A percentile compares a stretch with the other conserved stretches of the same genome.
These are phyloP conservation scores for Xylaria sp. DNA, from an alignment of 495 filamentous ascomycete genomes.

Conservation along the genomic window DNA sequence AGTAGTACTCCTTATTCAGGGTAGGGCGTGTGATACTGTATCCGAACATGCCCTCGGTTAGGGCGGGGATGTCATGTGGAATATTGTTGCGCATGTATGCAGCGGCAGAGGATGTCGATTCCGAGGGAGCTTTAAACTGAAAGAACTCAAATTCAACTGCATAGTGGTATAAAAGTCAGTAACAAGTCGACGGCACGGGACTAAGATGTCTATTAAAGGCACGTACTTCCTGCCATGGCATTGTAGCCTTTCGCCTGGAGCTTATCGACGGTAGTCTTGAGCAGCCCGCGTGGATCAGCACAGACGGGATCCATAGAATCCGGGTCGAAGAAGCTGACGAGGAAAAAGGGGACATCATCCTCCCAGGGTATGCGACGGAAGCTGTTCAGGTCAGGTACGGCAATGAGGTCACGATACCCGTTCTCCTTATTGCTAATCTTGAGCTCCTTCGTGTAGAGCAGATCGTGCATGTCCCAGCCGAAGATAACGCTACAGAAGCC, in stretches of 20 bases:
- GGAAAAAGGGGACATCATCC: conserved; percentile 88
- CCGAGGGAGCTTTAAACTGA: conserved; percentile 79
- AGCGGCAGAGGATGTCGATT: conserved; percentile 64
- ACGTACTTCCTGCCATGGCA: conserved; percentile 92
- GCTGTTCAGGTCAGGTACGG: conserved; percentile 78
- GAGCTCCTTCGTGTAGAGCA: conserved; percentile 84
- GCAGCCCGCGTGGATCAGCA: conserved; percentile 80
- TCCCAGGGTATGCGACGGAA: conserved; percentile 97
- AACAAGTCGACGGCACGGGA: background rate
- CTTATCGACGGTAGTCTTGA: conserved; percentile 73
- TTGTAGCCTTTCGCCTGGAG: conserved; percentile 67
- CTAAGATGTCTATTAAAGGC: background rate
- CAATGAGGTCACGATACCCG: conserved; percentile 89
- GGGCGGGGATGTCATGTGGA: conserved; percentile 69
- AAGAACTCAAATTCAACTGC: conserved; percentile 97
- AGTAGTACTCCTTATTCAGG: conserved; percentile 94
- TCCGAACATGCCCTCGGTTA: conserved; percentile 98
- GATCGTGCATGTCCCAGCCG: conserved; percentile 98
- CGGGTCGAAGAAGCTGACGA: conserved; percentile 86
- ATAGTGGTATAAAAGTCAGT: conserved; percentile 6
- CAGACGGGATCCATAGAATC: conserved; percentile 72
- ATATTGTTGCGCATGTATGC: conserved; percentile 76
- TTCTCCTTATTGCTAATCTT: conserved; percentile 91
- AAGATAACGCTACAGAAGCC: conserved; percentile 98
- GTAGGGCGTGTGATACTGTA: conserved; percentile 93